Evolutionary conservation across 2,329 filamentous ascomycete genomes (phyloP).

Genomic region (Fusarium bulbicola): DNA sequence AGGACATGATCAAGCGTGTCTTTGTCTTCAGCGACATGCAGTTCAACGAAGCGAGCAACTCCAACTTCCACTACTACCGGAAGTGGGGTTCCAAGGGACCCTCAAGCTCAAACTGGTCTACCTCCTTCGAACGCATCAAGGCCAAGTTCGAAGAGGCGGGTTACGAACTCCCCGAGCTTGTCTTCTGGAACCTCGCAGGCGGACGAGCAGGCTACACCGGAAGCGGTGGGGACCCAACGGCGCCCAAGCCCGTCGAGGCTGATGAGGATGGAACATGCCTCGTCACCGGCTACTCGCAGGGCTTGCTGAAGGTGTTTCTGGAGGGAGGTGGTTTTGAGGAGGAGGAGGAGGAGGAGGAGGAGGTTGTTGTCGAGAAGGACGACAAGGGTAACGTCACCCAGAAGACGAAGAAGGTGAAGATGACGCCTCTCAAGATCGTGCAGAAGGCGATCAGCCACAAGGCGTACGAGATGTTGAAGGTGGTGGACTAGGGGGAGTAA

Average conservation of each 20-base stretch:
- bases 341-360: slow-evolving; percentile 49
- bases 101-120: slow-evolving; percentile 47
- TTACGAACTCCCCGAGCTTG: slow-evolving; percentile 66
- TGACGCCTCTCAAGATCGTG: slow-evolving; percentile 56
- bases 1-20: slow-evolving; percentile 69
- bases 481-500: slow-evolving; percentile 57
- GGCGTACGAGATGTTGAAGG: slow-evolving; percentile 64
- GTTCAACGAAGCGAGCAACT: slow-evolving; percentile 53
- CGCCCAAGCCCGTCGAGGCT: slow-evolving; percentile 60
- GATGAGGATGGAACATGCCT: slow-evolving; percentile 56
- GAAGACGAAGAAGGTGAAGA: slow-evolving; percentile 49
- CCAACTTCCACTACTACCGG: slow-evolving; percentile 13
- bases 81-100: neutral
- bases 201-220: slow-evolving; percentile 43
- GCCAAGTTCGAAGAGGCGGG: slow-evolving; percentile 56
- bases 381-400: slow-evolving; percentile 25
- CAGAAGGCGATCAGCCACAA: slow-evolving; percentile 62
- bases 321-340: slow-evolving; percentile 59
- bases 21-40: slow-evolving; percentile 72
- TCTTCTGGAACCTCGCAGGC: slow-evolving; percentile 68
- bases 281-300: slow-evolving; percentile 67
- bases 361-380: slow-evolving; percentile 47
- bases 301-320: slow-evolving; percentile 65
- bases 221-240: slow-evolving; percentile 42
- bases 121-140: slow-evolving; percentile 61